A percentile compares a stretch with the other conserved stretches of the same genome.
Evolutionary conservation across 1,139 yeast genomes (phyloP).

Genomic region (Hyphopichia pseudoburtonii): DNA sequence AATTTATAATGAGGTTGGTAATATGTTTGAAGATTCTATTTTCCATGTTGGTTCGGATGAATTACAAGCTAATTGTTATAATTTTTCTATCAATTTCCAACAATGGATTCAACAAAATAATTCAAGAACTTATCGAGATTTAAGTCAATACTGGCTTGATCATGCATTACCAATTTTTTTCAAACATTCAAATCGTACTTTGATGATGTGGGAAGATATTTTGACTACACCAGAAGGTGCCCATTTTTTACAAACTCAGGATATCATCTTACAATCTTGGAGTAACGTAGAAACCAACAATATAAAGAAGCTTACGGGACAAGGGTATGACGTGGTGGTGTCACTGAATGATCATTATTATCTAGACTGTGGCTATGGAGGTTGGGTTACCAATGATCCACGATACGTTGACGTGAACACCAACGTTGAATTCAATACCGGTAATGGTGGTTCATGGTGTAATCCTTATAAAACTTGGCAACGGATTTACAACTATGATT

Average conservation of each 20-base stretch:
- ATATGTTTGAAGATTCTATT: conserved; percentile 34
- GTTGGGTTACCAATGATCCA: conserved; percentile 40
- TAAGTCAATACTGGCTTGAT: conserved; percentile 43
- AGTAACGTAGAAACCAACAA: conserved; percentile 20
- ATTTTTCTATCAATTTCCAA: conserved; percentile 25
- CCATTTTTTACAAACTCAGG: conserved; percentile 26
- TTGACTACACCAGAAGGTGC: conserved; percentile 24
- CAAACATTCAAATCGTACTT: conserved; percentile 19
- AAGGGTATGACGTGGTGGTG: conserved; percentile 47
- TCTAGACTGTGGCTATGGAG: conserved; percentile 50
- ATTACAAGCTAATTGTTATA: conserved; percentile 37
- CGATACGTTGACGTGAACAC: conserved; percentile 28
- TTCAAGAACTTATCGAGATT: conserved; percentile 27
- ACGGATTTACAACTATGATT: conserved; percentile 42
- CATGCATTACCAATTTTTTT: conserved; percentile 35
- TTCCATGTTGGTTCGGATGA: conserved; percentile 53
- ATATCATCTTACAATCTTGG: conserved; percentile 46
- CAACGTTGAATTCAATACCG: conserved; percentile 28
- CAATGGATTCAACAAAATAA: conserved; percentile 30
- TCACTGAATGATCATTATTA: conserved; percentile 39
- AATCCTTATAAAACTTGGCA: conserved; percentile 53
- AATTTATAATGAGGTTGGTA: conserved; percentile 38
- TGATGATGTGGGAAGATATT: conserved; percentile 53
- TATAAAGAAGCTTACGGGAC: conserved; percentile 28
- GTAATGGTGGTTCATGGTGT: conserved; percentile 49